Base-by-base conservation (phyloP, 2,329 filamentous ascomycete species). In the Exophiala sideris region DNA sequence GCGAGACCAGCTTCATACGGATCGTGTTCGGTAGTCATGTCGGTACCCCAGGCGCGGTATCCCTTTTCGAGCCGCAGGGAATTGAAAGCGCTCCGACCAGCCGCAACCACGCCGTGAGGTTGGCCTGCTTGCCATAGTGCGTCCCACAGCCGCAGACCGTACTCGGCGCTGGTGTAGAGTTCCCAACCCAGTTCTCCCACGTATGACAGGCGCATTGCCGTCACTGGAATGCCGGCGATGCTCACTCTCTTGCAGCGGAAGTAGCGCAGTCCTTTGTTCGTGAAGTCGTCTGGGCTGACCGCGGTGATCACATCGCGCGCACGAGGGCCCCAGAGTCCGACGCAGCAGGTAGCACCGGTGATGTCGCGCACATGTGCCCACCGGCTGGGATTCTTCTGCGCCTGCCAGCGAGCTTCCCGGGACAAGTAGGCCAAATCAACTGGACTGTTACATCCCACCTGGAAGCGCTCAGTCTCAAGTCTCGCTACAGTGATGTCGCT, bases 141-240 rank as follows among this genome's bases (percentile, higher is more conserved):
- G 57, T 85, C 82, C 83, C 83, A 86, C 0, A 86, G 69, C 1
- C 74, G 70, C 10, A 75, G 75, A 0, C 83, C 82, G 38, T 79
- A 76, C 21, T 85, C 83, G 0, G 83, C 79, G 33, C 73, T 82
- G 1, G 82, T 75, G 55, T 83, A 80, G 16, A 86, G 75, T 63
- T 86, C 83, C 81, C 81, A 86, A 1, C 83, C 83, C 0, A 74
- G 68, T 60, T 86, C 83, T 5, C 83, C 83, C 3, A 86, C 79
- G 47, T 80, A 82, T 0, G 82, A 85, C 35, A 83, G 73, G 2
- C 80, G 74, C 62, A 83, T 75, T 0, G 73, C 74, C 0, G 73
- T 78, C 2, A 83, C 80, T 0, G 83, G 82, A 11, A 86, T 75
- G 0, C 81, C 79, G 6, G 70, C 72, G 45, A 86, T 73, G 52